Evolutionary conservation across 352 stramenopile species (phyloP).

Genomic region (Hyaloperonospora arabidopsidis): DNA sequence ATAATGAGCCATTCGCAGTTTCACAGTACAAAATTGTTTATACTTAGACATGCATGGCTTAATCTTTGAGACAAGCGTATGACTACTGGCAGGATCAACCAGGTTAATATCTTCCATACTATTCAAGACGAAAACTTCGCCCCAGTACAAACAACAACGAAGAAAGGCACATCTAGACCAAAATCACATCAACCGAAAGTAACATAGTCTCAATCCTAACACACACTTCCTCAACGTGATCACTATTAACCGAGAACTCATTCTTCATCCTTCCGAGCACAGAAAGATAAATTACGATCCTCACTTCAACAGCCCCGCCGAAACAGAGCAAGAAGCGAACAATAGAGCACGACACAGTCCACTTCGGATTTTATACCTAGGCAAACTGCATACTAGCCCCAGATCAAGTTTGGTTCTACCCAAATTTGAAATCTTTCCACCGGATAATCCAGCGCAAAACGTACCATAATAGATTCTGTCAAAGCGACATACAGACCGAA

Average conservation of each 20-base stretch:
- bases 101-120: no score
- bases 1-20: no score
- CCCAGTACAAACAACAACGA: conserved; percentile 17
- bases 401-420: conserved; percentile 11
- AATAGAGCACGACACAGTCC: no score
- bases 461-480: no score
- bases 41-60: conserved; percentile 1
- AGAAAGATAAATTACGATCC: conserved; percentile 12
- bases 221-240: conserved; percentile 1
- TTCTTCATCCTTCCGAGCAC: conserved; percentile 1
- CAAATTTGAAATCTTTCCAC: conserved; percentile 6
- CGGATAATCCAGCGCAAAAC: conserved; percentile 1
- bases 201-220: neutral
- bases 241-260: conserved; percentile 6
- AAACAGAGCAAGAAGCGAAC: neutral
- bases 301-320: conserved; percentile 6
- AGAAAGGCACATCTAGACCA: conserved; percentile 2
- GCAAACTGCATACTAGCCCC: conserved; percentile 5
- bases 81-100: no score
- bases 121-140: no score
- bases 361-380: neutral
- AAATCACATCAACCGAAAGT: neutral
- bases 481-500: no score
- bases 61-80: conserved; percentile 72
- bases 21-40: no score